Percentiles rank a stretch among this genome's conserved stretches.
These are phyloP conservation scores for Aspergillus ustus DNA, from an alignment of 2,329 filamentous ascomycete genomes.

Conservation along the genomic window DNA sequence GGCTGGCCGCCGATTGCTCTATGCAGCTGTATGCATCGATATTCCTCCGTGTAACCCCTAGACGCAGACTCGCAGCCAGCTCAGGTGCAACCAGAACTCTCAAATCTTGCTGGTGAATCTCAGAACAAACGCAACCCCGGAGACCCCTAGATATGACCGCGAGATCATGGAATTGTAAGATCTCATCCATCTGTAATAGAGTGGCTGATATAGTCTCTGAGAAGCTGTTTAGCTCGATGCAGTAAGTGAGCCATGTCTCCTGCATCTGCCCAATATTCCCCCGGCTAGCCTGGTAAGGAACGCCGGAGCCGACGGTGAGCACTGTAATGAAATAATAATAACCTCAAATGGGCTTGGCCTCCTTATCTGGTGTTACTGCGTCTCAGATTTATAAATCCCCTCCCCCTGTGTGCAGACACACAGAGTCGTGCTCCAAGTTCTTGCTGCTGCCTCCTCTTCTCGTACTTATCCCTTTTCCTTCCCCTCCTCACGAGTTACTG, in stretches of 20 bases:
- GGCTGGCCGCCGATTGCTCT: neutral
- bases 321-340: neutral
- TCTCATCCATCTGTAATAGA: neutral
- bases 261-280: neutral
- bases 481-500: neutral
- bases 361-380: slow-evolving; percentile 3
- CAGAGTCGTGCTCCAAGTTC: neutral
- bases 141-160: neutral
- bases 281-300: neutral
- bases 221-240: neutral
- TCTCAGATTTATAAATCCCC: slow-evolving; percentile 4
- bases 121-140: no score
- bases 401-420: neutral
- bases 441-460: neutral
- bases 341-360: neutral
- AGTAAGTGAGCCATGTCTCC: neutral
- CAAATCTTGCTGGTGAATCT: no score
- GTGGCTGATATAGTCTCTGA: neutral
- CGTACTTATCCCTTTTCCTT: neutral
- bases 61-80: neutral
- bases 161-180: neutral
- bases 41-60: neutral
- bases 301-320: neutral
- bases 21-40: neutral
- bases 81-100: neutral